Percentiles rank a stretch among this genome's conserved stretches.
These are phyloP conservation scores for Phytophthora quininea DNA, from an alignment of 352 stramenopile genomes.

Conservation along the genomic window DNA sequence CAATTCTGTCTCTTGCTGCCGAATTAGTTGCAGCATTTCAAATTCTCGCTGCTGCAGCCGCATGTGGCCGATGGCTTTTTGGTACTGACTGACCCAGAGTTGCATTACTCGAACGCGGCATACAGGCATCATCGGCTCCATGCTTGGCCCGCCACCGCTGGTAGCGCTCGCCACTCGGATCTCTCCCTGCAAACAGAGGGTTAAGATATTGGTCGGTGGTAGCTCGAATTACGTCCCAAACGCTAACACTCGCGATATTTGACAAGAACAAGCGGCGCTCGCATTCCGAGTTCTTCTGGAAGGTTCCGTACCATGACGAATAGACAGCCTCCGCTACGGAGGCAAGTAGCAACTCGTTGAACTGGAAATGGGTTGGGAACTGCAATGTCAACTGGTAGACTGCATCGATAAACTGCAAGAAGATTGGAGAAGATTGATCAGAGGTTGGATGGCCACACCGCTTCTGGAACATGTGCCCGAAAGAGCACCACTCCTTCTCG, in stretches of 20 bases:
- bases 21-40: slow-evolving; percentile 86
- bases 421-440: slow-evolving; percentile 97
- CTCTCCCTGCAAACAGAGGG: slow-evolving; percentile 71
- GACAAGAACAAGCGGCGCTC: slow-evolving; percentile 70
- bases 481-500: slow-evolving; percentile 90
- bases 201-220: slow-evolving; percentile 86
- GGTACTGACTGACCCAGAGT: slow-evolving; percentile 86
- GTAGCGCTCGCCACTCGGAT: slow-evolving; percentile 5
- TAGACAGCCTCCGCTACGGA: slow-evolving; percentile 97
- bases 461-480: slow-evolving; percentile 90
- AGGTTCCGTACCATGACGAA: slow-evolving; percentile 95
- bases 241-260: slow-evolving; percentile 73
- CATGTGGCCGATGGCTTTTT: slow-evolving; percentile 90
- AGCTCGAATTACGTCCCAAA: slow-evolving; percentile 86
- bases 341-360: slow-evolving; percentile 94
- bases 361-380: slow-evolving; percentile 98
- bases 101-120: slow-evolving; percentile 88
- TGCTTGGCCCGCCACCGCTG: slow-evolving; percentile 27
- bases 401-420: slow-evolving; percentile 98
- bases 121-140: slow-evolving; percentile 83
- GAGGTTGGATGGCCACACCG: slow-evolving; percentile 78
- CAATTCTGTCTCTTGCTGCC: slow-evolving; percentile 80
- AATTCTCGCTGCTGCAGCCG: slow-evolving; percentile 86
- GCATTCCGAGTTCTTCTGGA: slow-evolving; percentile 90
- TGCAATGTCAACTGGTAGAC: slow-evolving; percentile 97